Base-by-base conservation (phyloP, 495 filamentous ascomycete species). In the Daldinia childiae region DNA sequence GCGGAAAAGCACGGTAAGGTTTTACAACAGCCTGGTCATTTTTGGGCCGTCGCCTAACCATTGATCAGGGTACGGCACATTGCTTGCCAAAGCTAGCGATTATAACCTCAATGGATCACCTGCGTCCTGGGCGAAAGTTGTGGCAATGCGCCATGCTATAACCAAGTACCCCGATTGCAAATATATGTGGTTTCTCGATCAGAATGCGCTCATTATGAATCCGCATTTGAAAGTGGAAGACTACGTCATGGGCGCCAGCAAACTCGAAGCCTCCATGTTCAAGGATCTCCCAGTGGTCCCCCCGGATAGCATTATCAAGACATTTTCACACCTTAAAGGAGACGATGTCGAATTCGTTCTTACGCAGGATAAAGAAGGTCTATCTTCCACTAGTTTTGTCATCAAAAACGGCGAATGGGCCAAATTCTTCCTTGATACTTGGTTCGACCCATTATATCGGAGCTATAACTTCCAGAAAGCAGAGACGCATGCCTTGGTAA, bases 401-500 rank as follows among this genome's bases (percentile, higher is more conserved):
- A 68, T 99, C 1, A 85, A 87, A 57, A 89, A 90, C 63, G 94
- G 95, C 2, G 91, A 96, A 43, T 99, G 95, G 91, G 92, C 93
- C 6, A 89, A 88, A 60, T 98, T 93, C 83, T 92, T 99, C 73
- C 81, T 98, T 45, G 96, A 98, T 78, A 90, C 93, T 0, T 99
- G 96, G 96, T 98, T 93, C 74, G 94, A 97, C 79, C 96, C 96
- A 29, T 77, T 98, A 41, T 98, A 94, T 80, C 87, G 95, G 59
- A 91, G 84, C 67, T 98, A 98, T 81, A 95, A 95, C 74, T 98
- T 98, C 76, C 93, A 95, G 75, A 97, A 94, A 79, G 94, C 93
- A 1, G 96, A 99, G 78, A 87, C 84, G 26, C 94, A 98, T 85
- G 94, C 94, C 52, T 80, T 99, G 86, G 96, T 95, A 84, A 76